Evolutionary conservation across 768 basidiomycete genomes (phyloP).

Genomic region (Tricholoma matsutake): DNA sequence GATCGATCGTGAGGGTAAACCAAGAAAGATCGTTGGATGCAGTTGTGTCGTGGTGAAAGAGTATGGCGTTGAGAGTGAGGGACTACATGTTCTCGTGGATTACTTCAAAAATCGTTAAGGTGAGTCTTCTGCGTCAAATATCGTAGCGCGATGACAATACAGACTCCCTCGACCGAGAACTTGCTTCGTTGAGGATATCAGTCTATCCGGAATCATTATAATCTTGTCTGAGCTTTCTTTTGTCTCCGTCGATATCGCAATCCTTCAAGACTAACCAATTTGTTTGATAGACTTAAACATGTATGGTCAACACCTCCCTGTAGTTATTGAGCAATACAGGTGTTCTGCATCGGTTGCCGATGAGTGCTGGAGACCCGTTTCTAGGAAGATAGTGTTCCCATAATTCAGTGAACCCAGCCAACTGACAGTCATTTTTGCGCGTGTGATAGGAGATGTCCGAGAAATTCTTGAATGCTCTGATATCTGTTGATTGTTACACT

Average conservation of each 20-base stretch:
- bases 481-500: background rate
- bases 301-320: background rate
- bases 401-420: background rate
- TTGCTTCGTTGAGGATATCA: slow-evolving; percentile 60
- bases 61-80: slow-evolving; percentile 93
- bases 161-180: slow-evolving; percentile 92
- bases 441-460: background rate
- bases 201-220: slow-evolving; percentile 92
- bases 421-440: background rate
- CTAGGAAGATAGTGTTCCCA: background rate
- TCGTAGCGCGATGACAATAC: slow-evolving; percentile 63
- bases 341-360: background rate
- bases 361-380: background rate
- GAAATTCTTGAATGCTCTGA: background rate
- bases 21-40: slow-evolving; percentile 92
- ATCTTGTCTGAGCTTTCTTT: slow-evolving; percentile 54
- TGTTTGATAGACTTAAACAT: background rate
- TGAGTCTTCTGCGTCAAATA: slow-evolving; percentile 18
- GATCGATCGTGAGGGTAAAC: slow-evolving; percentile 98
- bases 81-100: slow-evolving; percentile 88
- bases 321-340: background rate
- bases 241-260: background rate
- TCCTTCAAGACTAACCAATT: background rate
- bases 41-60: slow-evolving; percentile 97
- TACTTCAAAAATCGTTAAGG: slow-evolving; percentile 92